Evolutionary conservation across 2,329 filamentous ascomycete species (phyloP).

Genomic region (Sphaceloma murrayae): DNA sequence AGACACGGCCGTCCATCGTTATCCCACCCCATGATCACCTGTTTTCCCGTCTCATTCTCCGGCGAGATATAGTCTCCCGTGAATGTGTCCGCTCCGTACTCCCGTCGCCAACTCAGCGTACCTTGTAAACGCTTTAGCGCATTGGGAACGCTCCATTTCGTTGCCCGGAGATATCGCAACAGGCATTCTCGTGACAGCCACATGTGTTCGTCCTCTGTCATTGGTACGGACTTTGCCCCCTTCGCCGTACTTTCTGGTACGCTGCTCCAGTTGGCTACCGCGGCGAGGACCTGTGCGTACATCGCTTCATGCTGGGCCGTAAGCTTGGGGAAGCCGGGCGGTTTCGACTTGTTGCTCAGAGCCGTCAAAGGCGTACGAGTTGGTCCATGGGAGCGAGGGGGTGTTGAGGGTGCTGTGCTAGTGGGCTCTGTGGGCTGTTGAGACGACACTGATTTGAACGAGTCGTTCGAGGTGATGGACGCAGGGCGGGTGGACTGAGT

Average conservation of each 20-base stretch:
- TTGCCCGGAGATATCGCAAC: conserved; percentile 83
- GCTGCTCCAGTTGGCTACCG: conserved; percentile 61
- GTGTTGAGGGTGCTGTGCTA: conserved; percentile 21
- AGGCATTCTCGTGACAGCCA: conserved; percentile 91
- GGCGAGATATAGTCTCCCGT: conserved; percentile 80
- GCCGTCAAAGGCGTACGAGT: conserved; percentile 27
- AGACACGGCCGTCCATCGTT: conserved; percentile 76
- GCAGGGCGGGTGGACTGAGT: conserved; percentile 17
- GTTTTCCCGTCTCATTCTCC: conserved; percentile 96
- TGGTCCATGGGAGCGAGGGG: conserved; percentile 21
- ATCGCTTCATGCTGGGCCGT: conserved; percentile 70
- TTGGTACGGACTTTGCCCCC: conserved; percentile 47
- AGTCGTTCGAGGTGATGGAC: conserved; percentile 19
- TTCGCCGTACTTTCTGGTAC: conserved; percentile 56
- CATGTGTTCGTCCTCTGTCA: conserved; percentile 72
- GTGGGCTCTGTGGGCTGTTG: conserved; percentile 20
- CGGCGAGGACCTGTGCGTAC: conserved; percentile 65
- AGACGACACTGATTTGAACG: conserved; percentile 24
- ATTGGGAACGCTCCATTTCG: conserved; percentile 74
- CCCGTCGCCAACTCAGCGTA: conserved; percentile 79
- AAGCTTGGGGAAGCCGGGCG: conserved; percentile 49
- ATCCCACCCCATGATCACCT: conserved; percentile 81
- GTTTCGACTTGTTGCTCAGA: conserved; percentile 44
- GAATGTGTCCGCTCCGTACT: conserved; percentile 73
- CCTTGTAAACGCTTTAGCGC: conserved; percentile 69